Conservation (phyloP, 1,139 yeast species). For the Pichia sp. region DNA sequence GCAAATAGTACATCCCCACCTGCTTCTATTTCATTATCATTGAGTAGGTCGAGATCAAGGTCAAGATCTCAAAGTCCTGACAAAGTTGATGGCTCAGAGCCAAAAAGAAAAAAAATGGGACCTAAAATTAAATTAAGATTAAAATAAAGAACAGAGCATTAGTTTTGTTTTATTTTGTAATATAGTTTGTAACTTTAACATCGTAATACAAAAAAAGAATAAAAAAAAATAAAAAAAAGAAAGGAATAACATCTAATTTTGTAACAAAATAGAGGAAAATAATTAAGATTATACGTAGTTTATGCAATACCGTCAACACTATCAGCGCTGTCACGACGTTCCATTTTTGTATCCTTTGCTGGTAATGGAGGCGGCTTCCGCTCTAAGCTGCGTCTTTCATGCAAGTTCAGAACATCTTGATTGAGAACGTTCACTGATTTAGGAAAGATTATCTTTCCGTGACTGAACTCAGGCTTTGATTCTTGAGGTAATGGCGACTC, state of each 20-base stretch:
- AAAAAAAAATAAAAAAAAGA: too few relatives aligned
- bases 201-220: too few relatives aligned
- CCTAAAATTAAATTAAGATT: conserved; percentile 20
- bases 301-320: neutral
- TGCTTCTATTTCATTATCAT: neutral
- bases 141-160: conserved; percentile 8
- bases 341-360: neutral
- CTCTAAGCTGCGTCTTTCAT: neutral
- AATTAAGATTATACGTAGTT: too few relatives aligned
- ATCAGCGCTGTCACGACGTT: neutral
- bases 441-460: too few relatives aligned
- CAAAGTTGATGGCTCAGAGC: neutral
- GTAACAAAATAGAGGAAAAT: too few relatives aligned
- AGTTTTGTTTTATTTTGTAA: neutral
- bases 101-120: neutral
- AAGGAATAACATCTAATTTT: too few relatives aligned
- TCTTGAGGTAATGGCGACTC: conserved; percentile 1
- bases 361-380: conserved; percentile 7
- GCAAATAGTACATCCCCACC: conserved; percentile 1
- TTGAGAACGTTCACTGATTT: neutral
- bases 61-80: conserved; percentile 4
- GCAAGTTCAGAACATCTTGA: neutral
- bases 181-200: neutral
- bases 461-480: too few relatives aligned
- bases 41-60: conserved; percentile 4